Percentiles rank a stretch among this genome's conserved stretches.
Conservation (phyloP, 208 protist genomes). For the Crithidia bombi region DNA sequence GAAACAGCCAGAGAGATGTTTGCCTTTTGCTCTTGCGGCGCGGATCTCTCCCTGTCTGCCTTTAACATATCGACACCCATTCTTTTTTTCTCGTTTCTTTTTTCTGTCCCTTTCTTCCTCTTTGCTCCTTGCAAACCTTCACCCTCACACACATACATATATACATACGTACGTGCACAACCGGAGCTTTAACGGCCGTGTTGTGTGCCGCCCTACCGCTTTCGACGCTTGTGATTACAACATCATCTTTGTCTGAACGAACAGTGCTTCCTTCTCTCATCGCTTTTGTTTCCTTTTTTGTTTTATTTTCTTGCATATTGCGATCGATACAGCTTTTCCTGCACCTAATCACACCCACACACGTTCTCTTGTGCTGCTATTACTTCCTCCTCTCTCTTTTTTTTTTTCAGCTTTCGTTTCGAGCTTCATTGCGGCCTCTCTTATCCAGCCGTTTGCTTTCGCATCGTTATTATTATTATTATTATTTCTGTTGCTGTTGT, state of each 20-base stretch:
- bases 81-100: constrained; percentile 15
- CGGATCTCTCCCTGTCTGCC: constrained; percentile 6
- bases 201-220: no score
- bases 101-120: no score
- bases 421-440: no score
- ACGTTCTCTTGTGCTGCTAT: not conserved
- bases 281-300: not conserved
- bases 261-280: constrained; percentile 8
- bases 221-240: no score
- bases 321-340: not conserved
- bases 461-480: not conserved
- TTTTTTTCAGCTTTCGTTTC: constrained; percentile 1
- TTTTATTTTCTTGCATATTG: not conserved
- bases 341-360: not conserved
- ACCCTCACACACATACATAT: no score
- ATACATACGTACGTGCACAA: no score
- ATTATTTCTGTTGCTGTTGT: no score
- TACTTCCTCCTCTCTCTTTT: constrained; percentile 10
- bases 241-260: not conserved
- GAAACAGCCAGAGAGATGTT: no score
- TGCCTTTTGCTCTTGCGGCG: no score
- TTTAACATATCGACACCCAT: not conserved
- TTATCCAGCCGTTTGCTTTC: no score
- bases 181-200: no score
- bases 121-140: no score